Evolutionary conservation across 2,329 filamentous ascomycete genomes (phyloP), one percentile per base, ranked within the genome.

Genomic region (Trichoderma aggressivum): DNA sequence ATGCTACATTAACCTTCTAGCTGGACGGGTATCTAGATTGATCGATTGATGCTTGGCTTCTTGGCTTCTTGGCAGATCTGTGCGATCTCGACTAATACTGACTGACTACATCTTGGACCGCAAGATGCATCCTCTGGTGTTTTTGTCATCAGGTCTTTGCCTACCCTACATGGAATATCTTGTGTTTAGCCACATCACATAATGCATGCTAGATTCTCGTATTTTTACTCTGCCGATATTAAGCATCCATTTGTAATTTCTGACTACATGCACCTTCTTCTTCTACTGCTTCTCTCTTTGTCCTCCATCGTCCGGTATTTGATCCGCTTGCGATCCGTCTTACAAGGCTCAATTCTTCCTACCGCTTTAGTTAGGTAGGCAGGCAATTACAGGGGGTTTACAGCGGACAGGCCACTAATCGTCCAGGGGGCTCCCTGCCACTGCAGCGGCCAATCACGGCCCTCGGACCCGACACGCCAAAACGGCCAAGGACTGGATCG

Each of bases 371-470:
- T 30, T 10, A 21, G 18, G 7, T n/a, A 11, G 47, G 28, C 10
- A 34, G 43, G 43, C 43, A 50, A 60, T 26, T 43, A 61, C 59
- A 61, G 59, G 59, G 59, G 59, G 5, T 2, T 39, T n/a, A 62
- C 10, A 43, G 24, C 2, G 14, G 7, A 39, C 32, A 39, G 39
- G 30, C 58, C 30, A 11, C 30, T 61, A 61, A 61, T 5, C 21
- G 32, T 65, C 50, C 62, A 66, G 63, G 63, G 63, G 50, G 10
- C 5, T 16, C 53, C n/a, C 24, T 28, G 34, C 11, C 30, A 12
- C 8, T 28, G 3, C 34, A 30, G 24, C 59, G 8, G 47, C 67
- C 67, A 70, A 70, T 70, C 67, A 70, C 59, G 47, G 58, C 16
- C 21, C 24, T 18, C 21, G 32, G 24, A 28, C 21, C 28, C 2